These are phyloP conservation scores for Fusarium sp. DNA, from an alignment of 2,329 filamentous ascomycete genomes.

Conservation along the genomic window DNA sequence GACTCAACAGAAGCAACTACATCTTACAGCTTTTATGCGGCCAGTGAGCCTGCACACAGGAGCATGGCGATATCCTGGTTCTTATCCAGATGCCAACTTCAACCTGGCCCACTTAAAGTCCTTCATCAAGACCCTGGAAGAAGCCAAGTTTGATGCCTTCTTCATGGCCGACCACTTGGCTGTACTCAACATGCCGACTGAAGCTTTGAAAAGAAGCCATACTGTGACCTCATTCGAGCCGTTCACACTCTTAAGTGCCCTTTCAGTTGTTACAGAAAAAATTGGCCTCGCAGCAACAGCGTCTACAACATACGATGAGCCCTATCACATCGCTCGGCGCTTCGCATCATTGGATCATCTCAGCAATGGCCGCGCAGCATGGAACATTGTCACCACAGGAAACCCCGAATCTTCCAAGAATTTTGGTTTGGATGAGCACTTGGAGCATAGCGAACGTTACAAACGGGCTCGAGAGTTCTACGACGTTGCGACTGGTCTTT, in stretches of 20 bases:
- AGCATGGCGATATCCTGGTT: constrained; percentile 69
- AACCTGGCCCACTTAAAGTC: constrained; percentile 66
- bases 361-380: background rate
- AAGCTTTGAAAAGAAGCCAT: constrained; percentile 70
- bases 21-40: constrained; percentile 73
- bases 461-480: background rate
- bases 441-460: background rate
- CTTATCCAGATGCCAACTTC: constrained; percentile 71
- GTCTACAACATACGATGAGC: constrained; percentile 68
- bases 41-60: constrained; percentile 70
- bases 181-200: constrained; percentile 69
- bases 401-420: background rate
- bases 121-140: constrained; percentile 68
- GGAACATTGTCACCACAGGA: background rate
- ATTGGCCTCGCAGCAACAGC: constrained; percentile 69
- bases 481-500: background rate
- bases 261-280: constrained; percentile 63
- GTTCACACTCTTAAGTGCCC: constrained; percentile 66
- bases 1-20: constrained; percentile 56
- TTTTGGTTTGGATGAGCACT: background rate
- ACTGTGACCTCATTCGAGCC: constrained; percentile 72
- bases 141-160: constrained; percentile 69
- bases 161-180: constrained; percentile 71
- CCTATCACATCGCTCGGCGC: constrained; percentile 64
- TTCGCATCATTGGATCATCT: background rate